Conservation (phyloP, 805 yeast species). For the Suhomyces faveliae region DNA sequence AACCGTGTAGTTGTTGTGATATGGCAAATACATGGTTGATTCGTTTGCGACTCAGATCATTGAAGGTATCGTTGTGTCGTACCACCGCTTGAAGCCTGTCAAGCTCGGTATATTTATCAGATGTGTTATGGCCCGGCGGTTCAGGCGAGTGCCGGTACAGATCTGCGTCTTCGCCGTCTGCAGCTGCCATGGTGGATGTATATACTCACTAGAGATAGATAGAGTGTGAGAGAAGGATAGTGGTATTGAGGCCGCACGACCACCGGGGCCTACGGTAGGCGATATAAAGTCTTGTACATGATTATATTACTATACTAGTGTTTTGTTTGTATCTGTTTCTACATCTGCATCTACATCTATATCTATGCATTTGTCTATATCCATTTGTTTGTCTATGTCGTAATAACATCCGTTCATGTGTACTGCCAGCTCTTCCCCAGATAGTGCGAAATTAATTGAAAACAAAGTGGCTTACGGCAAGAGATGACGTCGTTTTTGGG, state of each 20-base stretch:
- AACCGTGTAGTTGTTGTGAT: conserved; percentile 11
- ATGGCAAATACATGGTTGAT: conserved; percentile 28
- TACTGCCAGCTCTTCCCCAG: not conserved
- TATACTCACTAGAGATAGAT: too few relatives aligned
- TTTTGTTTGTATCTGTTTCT: too few relatives aligned
- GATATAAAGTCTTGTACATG: too few relatives aligned
- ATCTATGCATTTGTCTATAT: too few relatives aligned
- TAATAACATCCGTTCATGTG: too few relatives aligned
- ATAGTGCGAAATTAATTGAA: not conserved
- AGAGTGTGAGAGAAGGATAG: too few relatives aligned
- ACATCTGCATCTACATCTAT: too few relatives aligned
- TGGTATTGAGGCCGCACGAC: not conserved
- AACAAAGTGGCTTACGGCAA: not conserved
- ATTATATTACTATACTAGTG: too few relatives aligned
- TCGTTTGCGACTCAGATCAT: conserved; percentile 17
- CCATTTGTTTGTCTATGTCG: too few relatives aligned
- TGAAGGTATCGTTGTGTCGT: conserved; percentile 22
- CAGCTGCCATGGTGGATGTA: not conserved
- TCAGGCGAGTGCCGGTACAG: not conserved
- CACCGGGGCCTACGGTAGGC: too few relatives aligned
- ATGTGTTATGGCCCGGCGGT: not conserved
- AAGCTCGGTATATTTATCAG: not conserved
- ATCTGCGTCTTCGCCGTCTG: not conserved
- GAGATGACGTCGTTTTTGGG: conserved; percentile 4
- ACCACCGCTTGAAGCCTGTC: conserved; percentile 5